Conservation (phyloP, 2,329 filamentous ascomycete species). For the Aschersonia sp. region DNA sequence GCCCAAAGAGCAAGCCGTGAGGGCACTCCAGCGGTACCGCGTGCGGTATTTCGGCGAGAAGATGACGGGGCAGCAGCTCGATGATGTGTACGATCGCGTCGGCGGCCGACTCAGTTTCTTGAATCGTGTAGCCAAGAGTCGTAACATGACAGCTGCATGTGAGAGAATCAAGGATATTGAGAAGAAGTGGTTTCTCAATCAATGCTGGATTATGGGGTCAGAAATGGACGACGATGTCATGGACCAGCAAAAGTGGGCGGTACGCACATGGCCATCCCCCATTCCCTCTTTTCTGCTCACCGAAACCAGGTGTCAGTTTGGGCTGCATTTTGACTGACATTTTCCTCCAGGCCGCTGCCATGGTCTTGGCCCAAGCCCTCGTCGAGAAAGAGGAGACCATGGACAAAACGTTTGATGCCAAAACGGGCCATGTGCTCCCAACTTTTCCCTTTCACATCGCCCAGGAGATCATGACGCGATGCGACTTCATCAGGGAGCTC, state of each 20-base stretch:
- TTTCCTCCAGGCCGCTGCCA: slow-evolving; percentile 57
- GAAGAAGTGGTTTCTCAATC: slow-evolving; percentile 65
- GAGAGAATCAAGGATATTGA: slow-evolving; percentile 55
- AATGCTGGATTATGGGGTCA: slow-evolving; percentile 57
- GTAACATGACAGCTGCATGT: slow-evolving; percentile 67
- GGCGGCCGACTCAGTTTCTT: slow-evolving; percentile 82
- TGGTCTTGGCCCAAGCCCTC: slow-evolving; percentile 81
- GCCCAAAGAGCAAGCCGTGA: slow-evolving; percentile 61
- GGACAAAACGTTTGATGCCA: slow-evolving; percentile 50
- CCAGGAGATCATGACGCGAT: slow-evolving; percentile 85
- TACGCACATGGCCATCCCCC: slow-evolving; percentile 20
- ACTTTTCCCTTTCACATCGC: slow-evolving; percentile 69
- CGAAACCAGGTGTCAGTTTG: neutral
- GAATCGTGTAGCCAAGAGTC: slow-evolving; percentile 75
- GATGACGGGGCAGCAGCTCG: slow-evolving; percentile 39
- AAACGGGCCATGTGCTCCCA: slow-evolving; percentile 61
- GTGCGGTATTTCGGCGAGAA: slow-evolving; percentile 57
- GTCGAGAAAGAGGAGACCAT: slow-evolving; percentile 65
- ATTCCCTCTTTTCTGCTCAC: neutral
- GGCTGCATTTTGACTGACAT: neutral
- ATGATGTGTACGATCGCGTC: slow-evolving; percentile 71
- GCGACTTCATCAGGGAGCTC: slow-evolving; percentile 85
- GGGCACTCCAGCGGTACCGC: slow-evolving; percentile 69
- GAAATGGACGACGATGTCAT: slow-evolving; percentile 95
- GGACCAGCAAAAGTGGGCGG: slow-evolving; percentile 92